These are phyloP conservation scores for Hyparrhenia diplandra DNA, from an alignment of 176 grass and related monocot species.

Conservation along the genomic window DNA sequence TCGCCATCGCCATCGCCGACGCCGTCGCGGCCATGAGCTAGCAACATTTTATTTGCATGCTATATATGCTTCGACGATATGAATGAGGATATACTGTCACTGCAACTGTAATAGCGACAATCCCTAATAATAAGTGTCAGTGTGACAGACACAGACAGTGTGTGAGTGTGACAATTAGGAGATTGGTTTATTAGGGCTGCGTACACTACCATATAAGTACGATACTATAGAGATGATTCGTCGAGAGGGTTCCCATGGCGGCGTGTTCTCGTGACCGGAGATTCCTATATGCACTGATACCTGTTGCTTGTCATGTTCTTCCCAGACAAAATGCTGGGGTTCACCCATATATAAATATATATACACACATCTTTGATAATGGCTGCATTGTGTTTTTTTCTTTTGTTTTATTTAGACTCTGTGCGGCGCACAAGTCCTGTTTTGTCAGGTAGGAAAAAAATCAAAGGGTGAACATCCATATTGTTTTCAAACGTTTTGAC, in stretches of 20 bases:
- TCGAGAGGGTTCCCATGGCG: neutral
- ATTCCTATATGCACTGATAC: neutral
- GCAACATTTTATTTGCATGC: no score
- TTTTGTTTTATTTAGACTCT: neutral
- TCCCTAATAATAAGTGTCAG: conserved; percentile 25
- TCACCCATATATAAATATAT: neutral
- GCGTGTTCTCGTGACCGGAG: conserved; percentile 1
- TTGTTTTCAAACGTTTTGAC: neutral
- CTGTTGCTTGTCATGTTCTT: neutral
- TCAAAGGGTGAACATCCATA: neutral
- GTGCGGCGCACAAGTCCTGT: neutral
- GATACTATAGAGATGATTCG: neutral
- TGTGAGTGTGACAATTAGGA: neutral
- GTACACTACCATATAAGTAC: neutral
- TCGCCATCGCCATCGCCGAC: no score
- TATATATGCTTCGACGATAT: no score
- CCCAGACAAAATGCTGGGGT: neutral
- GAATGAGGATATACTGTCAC: no score
- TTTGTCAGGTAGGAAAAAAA: neutral
- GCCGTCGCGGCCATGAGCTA: neutral
- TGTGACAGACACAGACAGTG: neutral
- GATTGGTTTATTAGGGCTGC: neutral
- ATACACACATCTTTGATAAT: neutral
- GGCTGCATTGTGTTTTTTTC: neutral
- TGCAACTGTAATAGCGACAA: no score